phyloP scores from a whole-genome alignment of 441 rosid species.

The Corymbia calophylla region DNA sequence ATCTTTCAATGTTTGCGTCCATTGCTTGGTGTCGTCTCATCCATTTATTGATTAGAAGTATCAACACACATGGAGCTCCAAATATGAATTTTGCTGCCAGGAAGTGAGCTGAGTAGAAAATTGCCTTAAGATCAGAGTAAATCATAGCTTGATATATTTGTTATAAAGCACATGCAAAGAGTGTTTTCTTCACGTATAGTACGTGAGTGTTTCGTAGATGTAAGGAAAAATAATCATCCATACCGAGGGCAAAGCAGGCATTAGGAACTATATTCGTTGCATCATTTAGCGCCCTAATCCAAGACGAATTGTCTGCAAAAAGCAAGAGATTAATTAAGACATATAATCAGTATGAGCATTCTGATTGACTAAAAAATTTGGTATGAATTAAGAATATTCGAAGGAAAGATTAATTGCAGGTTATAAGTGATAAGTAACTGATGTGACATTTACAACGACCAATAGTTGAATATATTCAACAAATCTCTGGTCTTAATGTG shows the following conservation, averaged over 20 bases:
- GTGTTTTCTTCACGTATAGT: background rate
- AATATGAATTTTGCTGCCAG: background rate
- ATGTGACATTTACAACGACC: background rate
- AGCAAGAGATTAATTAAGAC: background rate
- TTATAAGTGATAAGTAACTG: background rate
- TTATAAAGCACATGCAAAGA: background rate
- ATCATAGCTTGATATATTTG: background rate
- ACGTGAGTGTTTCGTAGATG: background rate
- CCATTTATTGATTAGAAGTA: background rate
- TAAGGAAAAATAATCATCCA: background rate
- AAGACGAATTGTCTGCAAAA: background rate
- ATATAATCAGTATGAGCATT: background rate
- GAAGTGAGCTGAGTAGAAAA: background rate
- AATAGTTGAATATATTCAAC: background rate
- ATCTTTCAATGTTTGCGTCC: background rate
- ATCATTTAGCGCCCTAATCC: background rate
- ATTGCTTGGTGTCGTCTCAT: background rate
- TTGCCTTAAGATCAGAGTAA: background rate
- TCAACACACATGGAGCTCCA: background rate
- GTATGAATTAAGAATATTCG: background rate
- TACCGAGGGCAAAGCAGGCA: background rate
- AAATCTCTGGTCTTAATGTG: background rate
- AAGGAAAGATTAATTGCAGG: background rate
- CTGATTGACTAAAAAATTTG: background rate
- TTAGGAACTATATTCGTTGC: background rate